These are phyloP conservation scores for Cutaneotrichosporon sp. DNA, from an alignment of 1,284 basidiomycete genomes.

Conservation along the genomic window DNA sequence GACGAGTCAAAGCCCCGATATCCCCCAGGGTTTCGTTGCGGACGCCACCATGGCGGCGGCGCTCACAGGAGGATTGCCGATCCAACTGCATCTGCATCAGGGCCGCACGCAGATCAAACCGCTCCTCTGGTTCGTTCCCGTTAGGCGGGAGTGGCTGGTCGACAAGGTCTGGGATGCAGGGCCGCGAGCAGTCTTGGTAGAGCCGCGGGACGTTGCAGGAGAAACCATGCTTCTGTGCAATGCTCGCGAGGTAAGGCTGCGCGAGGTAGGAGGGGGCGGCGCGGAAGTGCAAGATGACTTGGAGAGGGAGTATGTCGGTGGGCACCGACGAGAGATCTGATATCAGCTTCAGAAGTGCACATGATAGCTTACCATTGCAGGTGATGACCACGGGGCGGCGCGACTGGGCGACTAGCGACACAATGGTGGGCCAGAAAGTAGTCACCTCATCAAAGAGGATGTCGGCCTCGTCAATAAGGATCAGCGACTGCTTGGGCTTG, in stretches of 20 bases:
- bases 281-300: slow-evolving; percentile 68
- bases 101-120: slow-evolving; percentile 63
- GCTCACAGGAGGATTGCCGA: slow-evolving; percentile 8
- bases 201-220: slow-evolving; percentile 32
- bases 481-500: slow-evolving; percentile 70
- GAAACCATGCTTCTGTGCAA: slow-evolving; percentile 48
- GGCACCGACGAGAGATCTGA: slow-evolving; percentile 77
- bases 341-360: slow-evolving; percentile 7
- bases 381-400: slow-evolving; percentile 85
- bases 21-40: background rate
- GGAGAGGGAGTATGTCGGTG: slow-evolving; percentile 70
- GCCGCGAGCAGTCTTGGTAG: slow-evolving; percentile 40
- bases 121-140: slow-evolving; percentile 50
- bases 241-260: slow-evolving; percentile 69
- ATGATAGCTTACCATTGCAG: slow-evolving; percentile 78
- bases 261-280: slow-evolving; percentile 64
- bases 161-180: slow-evolving; percentile 13
- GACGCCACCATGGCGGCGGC: background rate
- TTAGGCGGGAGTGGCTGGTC: slow-evolving; percentile 54
- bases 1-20: background rate
- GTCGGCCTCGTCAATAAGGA: slow-evolving; percentile 97
- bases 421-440: slow-evolving; percentile 87
- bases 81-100: slow-evolving; percentile 64
- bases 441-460: slow-evolving; percentile 85
- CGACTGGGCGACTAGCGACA: slow-evolving; percentile 75